phyloP scores from a whole-genome alignment of 768 basidiomycete genomes.

The Leucocoprinus sp. region DNA sequence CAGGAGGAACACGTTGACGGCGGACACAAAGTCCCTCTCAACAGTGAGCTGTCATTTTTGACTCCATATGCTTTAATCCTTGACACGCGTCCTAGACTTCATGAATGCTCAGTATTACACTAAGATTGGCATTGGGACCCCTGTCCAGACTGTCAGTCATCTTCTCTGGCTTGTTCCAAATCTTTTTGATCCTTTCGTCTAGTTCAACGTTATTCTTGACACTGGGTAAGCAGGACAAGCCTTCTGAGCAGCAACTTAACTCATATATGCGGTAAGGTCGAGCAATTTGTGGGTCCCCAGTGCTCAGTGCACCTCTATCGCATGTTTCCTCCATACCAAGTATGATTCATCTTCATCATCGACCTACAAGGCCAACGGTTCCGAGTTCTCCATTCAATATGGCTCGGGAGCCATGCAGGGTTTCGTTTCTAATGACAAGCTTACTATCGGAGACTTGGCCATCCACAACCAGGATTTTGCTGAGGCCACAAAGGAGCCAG shows the following conservation, averaged over 20 bases:
- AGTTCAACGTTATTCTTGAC: slow-evolving; percentile 94
- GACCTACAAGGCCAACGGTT: slow-evolving; percentile 85
- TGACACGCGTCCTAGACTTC: slow-evolving; percentile 54
- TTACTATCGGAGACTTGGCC: slow-evolving; percentile 76
- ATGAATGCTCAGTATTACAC: slow-evolving; percentile 98
- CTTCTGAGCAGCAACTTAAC: background rate
- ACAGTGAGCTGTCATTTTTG: slow-evolving; percentile 48
- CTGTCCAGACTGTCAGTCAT: slow-evolving; percentile 64
- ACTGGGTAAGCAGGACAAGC: slow-evolving; percentile 50
- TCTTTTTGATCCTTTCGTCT: slow-evolving; percentile 8
- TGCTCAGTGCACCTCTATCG: slow-evolving; percentile 72
- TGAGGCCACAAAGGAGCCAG: slow-evolving; percentile 93
- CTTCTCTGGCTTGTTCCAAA: background rate
- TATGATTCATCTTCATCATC: slow-evolving; percentile 77
- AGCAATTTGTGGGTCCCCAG: slow-evolving; percentile 96
- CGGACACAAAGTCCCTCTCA: slow-evolving; percentile 83
- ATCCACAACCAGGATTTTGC: slow-evolving; percentile 82
- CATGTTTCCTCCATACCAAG: slow-evolving; percentile 91
- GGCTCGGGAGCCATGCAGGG: slow-evolving; percentile 97
- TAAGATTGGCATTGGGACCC: slow-evolving; percentile 76
- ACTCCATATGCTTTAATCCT: background rate
- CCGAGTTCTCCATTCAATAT: slow-evolving; percentile 85
- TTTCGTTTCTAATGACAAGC: slow-evolving; percentile 77
- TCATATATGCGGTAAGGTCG: slow-evolving; percentile 36
- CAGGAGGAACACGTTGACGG: slow-evolving; percentile 61